Percentiles rank a stretch among this genome's conserved stretches.
These are phyloP conservation scores for Austropuccinia psidii DNA, from an alignment of 1,284 basidiomycete genomes.

Conservation along the genomic window DNA sequence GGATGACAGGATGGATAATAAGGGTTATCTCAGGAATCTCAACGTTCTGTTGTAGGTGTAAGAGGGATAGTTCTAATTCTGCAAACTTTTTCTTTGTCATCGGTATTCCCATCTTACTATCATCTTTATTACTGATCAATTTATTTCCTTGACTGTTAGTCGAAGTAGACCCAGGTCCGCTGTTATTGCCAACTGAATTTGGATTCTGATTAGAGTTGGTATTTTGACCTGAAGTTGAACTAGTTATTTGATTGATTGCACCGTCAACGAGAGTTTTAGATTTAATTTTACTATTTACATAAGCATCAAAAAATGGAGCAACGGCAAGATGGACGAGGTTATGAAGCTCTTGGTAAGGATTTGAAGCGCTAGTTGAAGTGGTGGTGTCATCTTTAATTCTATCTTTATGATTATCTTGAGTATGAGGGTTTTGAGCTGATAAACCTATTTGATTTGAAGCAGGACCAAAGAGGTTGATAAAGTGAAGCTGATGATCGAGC, in stretches of 20 bases:
- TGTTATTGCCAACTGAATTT: background rate
- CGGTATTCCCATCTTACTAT: conserved; percentile 87
- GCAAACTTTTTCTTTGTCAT: conserved; percentile 99
- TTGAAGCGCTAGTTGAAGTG: conserved; percentile 46
- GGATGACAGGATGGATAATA: conserved; percentile 80
- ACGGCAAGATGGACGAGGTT: conserved; percentile 94
- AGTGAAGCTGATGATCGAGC: conserved; percentile 76
- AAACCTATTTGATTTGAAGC: conserved; percentile 53
- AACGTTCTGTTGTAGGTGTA: conserved; percentile 96
- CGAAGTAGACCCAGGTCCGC: conserved; percentile 5
- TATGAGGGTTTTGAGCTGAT: background rate
- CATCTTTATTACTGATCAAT: conserved; percentile 67
- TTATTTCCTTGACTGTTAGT: conserved; percentile 50
- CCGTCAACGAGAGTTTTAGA: conserved; percentile 24
- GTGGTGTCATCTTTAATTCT: conserved; percentile 43
- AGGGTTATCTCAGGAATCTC: conserved; percentile 96
- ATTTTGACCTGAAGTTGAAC: background rate
- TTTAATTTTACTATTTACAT: conserved; percentile 57
- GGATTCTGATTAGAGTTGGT: background rate
- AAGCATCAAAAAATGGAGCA: conserved; percentile 97
- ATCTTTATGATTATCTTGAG: conserved; percentile 37
- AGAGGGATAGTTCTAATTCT: conserved; percentile 87
- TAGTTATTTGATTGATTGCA: conserved; percentile 37
- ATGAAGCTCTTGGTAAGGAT: conserved; percentile 91
- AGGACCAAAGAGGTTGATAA: conserved; percentile 84